Percentiles rank a stretch among this genome's conserved stretches.
Evolutionary conservation across 2,329 filamentous ascomycete species (phyloP).

Genomic region (Colletotrichum magnum): DNA sequence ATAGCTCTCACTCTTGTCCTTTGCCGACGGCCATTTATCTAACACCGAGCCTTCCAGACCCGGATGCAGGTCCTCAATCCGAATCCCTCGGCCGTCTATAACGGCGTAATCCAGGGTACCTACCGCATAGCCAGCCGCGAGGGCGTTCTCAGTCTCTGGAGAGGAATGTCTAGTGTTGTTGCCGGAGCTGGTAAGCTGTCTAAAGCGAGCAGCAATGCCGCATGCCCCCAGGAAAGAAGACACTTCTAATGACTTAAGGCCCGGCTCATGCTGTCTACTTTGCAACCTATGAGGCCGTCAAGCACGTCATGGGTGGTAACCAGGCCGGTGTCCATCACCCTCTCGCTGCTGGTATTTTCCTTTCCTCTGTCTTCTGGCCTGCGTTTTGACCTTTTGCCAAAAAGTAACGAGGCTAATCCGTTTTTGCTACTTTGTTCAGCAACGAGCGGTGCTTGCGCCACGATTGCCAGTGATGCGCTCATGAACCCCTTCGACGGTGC

Average conservation of each 20-base stretch:
- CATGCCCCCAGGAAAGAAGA: background rate
- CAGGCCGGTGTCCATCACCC: slow-evolving; percentile 90
- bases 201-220: background rate
- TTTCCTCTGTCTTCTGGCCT: too few species aligned
- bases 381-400: too few species aligned
- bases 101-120: slow-evolving; percentile 91
- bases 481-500: slow-evolving; percentile 99
- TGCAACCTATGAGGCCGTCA: slow-evolving; percentile 96
- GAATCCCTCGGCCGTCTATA: slow-evolving; percentile 84
- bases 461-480: slow-evolving; percentile 95
- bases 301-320: slow-evolving; percentile 96
- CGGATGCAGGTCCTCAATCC: slow-evolving; percentile 98
- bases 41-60: slow-evolving; percentile 71
- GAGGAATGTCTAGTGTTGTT: slow-evolving; percentile 95
- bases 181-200: slow-evolving; percentile 84
- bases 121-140: slow-evolving; percentile 93
- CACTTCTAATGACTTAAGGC: slow-evolving; percentile 66
- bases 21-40: slow-evolving; percentile 28
- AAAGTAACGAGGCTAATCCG: too few species aligned
- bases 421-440: slow-evolving; percentile 63
- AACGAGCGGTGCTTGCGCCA: slow-evolving; percentile 92
- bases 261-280: slow-evolving; percentile 99
- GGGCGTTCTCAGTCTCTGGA: slow-evolving; percentile 92
- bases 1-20: background rate
- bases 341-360: slow-evolving; percentile 83